These are phyloP conservation scores for Magnusiomyces paraingens DNA, from an alignment of 1,139 yeast genomes.

Conservation along the genomic window DNA sequence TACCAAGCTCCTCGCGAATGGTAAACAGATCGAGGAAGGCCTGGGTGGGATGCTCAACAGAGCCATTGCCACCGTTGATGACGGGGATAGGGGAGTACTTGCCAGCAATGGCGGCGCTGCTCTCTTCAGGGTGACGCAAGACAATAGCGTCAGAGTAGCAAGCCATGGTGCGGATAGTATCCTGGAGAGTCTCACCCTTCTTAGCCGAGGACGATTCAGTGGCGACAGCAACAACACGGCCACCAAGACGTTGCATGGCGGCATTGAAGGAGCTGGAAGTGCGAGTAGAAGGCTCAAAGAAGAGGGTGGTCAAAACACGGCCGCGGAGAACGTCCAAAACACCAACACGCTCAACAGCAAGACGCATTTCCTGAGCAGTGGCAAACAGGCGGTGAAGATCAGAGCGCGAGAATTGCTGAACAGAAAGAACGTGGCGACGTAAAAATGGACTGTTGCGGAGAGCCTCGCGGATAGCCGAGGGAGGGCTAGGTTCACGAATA, in stretches of 20 bases:
- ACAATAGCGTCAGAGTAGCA: constrained; percentile 97
- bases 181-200: constrained; percentile 98
- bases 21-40: constrained; percentile 96
- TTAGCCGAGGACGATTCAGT: constrained; percentile 85
- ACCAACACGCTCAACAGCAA: constrained; percentile 95
- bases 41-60: constrained; percentile 98
- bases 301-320: constrained; percentile 87
- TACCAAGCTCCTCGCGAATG: constrained; percentile 97
- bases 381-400: constrained; percentile 90
- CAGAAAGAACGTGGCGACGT: constrained; percentile 81
- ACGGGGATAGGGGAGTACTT: constrained; percentile 96
- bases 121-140: constrained; percentile 91
- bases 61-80: constrained; percentile 96
- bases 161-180: constrained; percentile 89
- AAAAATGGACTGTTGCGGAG: constrained; percentile 87
- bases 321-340: constrained; percentile 86
- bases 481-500: constrained; percentile 56
- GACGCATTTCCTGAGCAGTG: constrained; percentile 96
- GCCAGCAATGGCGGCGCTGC: constrained; percentile 89
- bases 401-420: constrained; percentile 75
- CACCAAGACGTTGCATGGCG: constrained; percentile 99
- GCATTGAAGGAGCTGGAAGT: constrained; percentile 96
- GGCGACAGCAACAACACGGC: constrained; percentile 85
- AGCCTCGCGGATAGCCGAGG: constrained; percentile 65
- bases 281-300: constrained; percentile 97